phyloP scores from a whole-genome alignment of 2,329 filamentous ascomycete genomes.

The Venturia effusa region DNA sequence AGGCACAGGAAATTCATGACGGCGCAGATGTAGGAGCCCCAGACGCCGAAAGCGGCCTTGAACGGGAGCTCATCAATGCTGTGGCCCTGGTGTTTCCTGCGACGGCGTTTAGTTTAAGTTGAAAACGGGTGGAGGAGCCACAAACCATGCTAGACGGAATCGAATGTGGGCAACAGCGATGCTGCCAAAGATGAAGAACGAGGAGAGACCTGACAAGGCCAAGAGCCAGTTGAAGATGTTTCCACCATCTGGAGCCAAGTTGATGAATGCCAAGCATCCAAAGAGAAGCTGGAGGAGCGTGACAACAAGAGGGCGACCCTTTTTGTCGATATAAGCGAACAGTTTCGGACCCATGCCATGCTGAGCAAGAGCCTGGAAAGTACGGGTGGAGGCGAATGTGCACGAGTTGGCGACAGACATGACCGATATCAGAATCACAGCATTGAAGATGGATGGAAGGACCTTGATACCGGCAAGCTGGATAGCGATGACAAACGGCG shows the following conservation, averaged over 20 bases:
- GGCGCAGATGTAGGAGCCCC: constrained; percentile 30
- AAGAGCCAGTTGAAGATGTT: constrained; percentile 71
- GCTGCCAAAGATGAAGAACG: constrained; percentile 69
- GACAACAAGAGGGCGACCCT: constrained; percentile 67
- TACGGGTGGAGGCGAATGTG: constrained; percentile 47
- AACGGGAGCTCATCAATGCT: constrained; percentile 34
- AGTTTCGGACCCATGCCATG: constrained; percentile 58
- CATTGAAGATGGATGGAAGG: constrained; percentile 57
- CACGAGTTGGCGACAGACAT: constrained; percentile 49
- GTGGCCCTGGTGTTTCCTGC: constrained; percentile 19
- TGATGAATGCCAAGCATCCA: constrained; percentile 67
- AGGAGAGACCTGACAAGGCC: constrained; percentile 60
- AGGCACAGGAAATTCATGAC: constrained; percentile 28
- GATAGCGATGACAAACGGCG: constrained; percentile 58
- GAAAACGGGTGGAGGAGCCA: background rate
- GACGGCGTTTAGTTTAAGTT: background rate
- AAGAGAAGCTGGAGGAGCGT: constrained; percentile 56
- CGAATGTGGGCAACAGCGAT: constrained; percentile 86
- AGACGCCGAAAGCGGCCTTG: constrained; percentile 29
- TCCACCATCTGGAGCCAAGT: constrained; percentile 44
- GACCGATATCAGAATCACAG: constrained; percentile 51
- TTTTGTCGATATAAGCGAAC: constrained; percentile 70
- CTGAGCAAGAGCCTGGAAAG: constrained; percentile 41
- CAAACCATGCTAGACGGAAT: constrained; percentile 51
- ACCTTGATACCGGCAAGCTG: constrained; percentile 48